Evolutionary conservation across 1,284 basidiomycete species (phyloP), one percentile per base, ranked within the genome.

Genomic region (Pseudomicrostroma phylloplanum): DNA sequence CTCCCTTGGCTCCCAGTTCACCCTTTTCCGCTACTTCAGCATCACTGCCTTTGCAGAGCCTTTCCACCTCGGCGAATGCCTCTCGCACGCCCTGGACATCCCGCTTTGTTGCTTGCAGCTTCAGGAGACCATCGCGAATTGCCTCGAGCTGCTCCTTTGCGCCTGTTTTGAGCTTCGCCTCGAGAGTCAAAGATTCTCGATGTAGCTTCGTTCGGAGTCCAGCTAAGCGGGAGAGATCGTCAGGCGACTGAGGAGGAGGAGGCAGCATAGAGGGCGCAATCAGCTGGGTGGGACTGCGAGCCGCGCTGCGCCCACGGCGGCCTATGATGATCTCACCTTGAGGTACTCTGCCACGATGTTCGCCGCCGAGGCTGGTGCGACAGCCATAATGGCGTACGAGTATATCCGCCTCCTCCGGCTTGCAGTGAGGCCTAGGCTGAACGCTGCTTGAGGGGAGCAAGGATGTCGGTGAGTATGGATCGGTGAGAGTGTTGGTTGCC

Each of bases 141-240:
- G 91, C 87, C 74, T 93, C 89, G 8, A 98, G 84, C 80, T 97
- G 94, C 66, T 94, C 91, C 78, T 91, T 92, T 63, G 96, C 92
- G 15, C 92, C 92, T 65, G 85, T 88, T 74, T 93, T 90, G 55
- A 98, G 86, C 74, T 94, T 86, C 4, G 90, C 88, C 74, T 96
- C 91, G 67, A 98, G 90, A n/a, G 91, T 89, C 0, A 91, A 87
- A 80, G 96, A 94, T 82, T 98, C 94, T 81, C 94, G 96, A 80
- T 92, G 88, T 30, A 97, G 85, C 79, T 96, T 96, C 83, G 93
- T 94, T 65, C 91, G 87, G 74, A 92, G 91, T 0, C 90, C 86
- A 2, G 86, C 83, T 55, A 97, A 86, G 81, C 97, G 97, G 74
- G 87, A 83, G 56, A 97, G 87, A 81, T 97, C 94, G 79, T 97